A percentile compares a stretch with the other conserved stretches of the same genome.
Evolutionary conservation across 257 asterid genomes (phyloP).

Genomic region (Gardenia jasminoides): DNA sequence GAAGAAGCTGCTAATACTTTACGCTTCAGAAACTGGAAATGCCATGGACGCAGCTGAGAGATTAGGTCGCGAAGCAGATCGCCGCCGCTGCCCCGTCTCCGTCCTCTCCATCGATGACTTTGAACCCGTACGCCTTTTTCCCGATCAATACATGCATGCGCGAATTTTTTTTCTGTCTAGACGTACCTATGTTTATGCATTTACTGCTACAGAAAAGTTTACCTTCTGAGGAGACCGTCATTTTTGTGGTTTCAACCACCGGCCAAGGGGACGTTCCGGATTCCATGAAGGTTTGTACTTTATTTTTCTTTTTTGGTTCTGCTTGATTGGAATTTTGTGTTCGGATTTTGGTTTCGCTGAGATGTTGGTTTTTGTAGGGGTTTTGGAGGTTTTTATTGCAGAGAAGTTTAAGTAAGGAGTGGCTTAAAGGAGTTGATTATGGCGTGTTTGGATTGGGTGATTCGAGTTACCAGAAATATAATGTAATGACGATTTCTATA

Average conservation of each 20-base stretch:
- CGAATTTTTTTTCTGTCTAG: not conserved
- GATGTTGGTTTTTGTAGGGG: constrained; percentile 42
- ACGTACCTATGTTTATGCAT: not conserved
- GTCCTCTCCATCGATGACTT: constrained; percentile 68
- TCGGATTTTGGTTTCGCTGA: not conserved
- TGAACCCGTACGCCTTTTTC: constrained; percentile 48
- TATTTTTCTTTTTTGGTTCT: constrained; percentile 4
- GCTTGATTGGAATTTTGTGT: not conserved
- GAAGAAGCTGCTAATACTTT: constrained; percentile 53
- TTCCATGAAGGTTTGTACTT: constrained; percentile 70
- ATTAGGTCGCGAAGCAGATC: constrained; percentile 86
- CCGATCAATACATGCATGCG: not conserved
- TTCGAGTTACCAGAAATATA: constrained; percentile 96
- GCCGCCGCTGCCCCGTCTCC: constrained; percentile 68
- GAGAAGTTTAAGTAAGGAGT: constrained; percentile 59
- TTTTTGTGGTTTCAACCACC: constrained; percentile 91
- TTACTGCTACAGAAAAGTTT: constrained; percentile 45
- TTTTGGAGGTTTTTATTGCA: constrained; percentile 93
- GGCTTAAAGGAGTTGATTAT: constrained; percentile 84
- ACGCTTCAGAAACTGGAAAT: constrained; percentile 92
- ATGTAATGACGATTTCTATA: constrained; percentile 47
- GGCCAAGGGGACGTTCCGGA: constrained; percentile 98
- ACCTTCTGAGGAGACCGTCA: constrained; percentile 47
- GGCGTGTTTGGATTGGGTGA: constrained; percentile 98
- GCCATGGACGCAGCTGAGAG: constrained; percentile 87